Evolutionary conservation across 1,284 basidiomycete genomes (phyloP).

Genomic region (Coniophora puteana): DNA sequence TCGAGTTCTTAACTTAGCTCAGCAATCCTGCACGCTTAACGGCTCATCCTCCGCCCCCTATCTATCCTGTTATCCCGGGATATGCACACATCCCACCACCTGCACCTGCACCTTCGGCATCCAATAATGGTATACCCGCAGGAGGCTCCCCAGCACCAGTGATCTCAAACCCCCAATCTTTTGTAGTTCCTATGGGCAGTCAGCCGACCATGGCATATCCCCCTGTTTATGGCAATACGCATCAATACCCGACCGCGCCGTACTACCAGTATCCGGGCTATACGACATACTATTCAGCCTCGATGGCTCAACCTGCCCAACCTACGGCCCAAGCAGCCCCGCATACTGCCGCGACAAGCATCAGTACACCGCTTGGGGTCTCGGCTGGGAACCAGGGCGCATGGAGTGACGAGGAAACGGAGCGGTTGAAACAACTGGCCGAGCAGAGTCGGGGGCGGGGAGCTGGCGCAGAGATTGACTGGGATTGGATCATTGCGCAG

Average conservation of each 20-base stretch:
- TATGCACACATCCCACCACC: constrained; percentile 24
- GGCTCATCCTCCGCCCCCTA: constrained; percentile 57
- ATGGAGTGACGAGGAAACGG: constrained; percentile 74
- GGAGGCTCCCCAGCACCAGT: constrained; percentile 33
- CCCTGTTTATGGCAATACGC: constrained; percentile 34
- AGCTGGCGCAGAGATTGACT: constrained; percentile 57
- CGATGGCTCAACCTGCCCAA: constrained; percentile 18
- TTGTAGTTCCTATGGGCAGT: constrained; percentile 59
- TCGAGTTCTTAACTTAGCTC: constrained; percentile 12
- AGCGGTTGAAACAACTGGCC: constrained; percentile 58
- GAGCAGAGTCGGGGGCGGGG: constrained; percentile 55
- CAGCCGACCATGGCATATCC: constrained; percentile 35
- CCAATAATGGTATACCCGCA: constrained; percentile 22
- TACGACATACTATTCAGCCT: constrained; percentile 34
- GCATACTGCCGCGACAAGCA: constrained; percentile 18
- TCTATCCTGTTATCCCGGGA: constrained; percentile 45
- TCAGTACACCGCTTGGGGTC: constrained; percentile 14
- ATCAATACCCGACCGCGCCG: constrained; percentile 52
- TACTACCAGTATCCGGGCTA: constrained; percentile 46
- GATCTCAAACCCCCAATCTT: constrained; percentile 66
- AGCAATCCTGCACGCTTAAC: constrained; percentile 70
- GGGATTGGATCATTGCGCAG: constrained; percentile 69
- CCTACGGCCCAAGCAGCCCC: constrained; percentile 22
- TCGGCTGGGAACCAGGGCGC: constrained; percentile 54
- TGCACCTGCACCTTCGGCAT: constrained; percentile 24